Conservation (phyloP, 129 eudicot species). For the Chrysanthemum makinoi region DNA sequence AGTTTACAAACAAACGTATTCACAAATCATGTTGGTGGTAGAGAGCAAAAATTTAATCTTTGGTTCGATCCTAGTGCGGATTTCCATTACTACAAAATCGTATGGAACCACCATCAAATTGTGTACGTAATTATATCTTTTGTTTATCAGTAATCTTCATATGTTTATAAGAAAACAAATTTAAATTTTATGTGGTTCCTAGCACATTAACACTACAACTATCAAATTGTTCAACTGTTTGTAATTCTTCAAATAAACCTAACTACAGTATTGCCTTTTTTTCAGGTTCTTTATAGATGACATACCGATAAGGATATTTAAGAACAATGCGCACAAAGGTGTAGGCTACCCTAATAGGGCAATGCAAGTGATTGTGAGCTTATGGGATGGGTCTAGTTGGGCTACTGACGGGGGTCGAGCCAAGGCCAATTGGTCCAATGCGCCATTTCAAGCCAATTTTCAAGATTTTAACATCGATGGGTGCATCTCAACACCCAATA, state of each 20-base stretch:
- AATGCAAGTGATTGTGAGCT: conserved; percentile 51
- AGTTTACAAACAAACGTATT: conserved; percentile 47
- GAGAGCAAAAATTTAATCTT: conserved; percentile 46
- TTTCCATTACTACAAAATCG: conserved; percentile 48
- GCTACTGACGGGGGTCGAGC: conserved; percentile 59
- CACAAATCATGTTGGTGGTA: conserved; percentile 36
- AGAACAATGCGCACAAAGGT: conserved; percentile 50
- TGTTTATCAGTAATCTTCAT: not conserved
- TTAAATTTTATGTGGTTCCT: not conserved
- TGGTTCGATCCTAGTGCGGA: conserved; percentile 62
- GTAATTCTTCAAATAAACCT: not conserved
- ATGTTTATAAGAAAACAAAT: not conserved
- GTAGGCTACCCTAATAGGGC: conserved; percentile 53
- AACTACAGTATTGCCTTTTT: not conserved
- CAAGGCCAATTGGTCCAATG: conserved; percentile 42
- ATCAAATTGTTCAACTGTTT: too few relatives aligned
- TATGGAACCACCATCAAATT: conserved; percentile 58
- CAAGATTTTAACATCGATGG: conserved; percentile 48
- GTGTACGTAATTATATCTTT: conserved; percentile 33
- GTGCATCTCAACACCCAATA: conserved; percentile 25
- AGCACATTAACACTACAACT: too few relatives aligned
- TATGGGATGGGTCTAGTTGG: conserved; percentile 72
- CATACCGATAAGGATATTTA: conserved; percentile 66
- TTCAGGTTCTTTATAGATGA: conserved; percentile 65
- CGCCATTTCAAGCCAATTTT: conserved; percentile 47